phyloP scores from a whole-genome alignment of 805 yeast genomes.

The Myxozyma lipomycoides region DNA sequence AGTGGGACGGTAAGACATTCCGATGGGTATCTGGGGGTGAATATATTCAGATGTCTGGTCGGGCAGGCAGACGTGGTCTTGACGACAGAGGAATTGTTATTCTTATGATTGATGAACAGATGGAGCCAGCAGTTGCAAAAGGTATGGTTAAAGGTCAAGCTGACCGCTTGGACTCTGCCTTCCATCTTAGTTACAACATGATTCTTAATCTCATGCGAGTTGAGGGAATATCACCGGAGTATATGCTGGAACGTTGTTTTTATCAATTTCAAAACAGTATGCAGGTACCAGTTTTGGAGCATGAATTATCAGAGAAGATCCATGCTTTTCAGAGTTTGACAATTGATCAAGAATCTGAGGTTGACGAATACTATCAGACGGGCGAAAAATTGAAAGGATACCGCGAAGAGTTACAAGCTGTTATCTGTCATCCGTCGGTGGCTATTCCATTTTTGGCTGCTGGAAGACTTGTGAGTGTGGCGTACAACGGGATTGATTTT shows the following conservation, averaged over 20 bases:
- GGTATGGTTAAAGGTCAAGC: conserved; percentile 99
- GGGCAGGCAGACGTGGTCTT: conserved; percentile 99
- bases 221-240: conserved; percentile 97
- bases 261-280: conserved; percentile 92
- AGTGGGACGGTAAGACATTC: conserved; percentile 97
- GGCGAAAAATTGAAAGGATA: conserved; percentile 67
- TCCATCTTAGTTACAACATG: conserved; percentile 97
- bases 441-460: conserved; percentile 77
- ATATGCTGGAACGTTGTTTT: conserved; percentile 90
- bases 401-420: conserved; percentile 69
- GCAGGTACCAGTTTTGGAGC: conserved; percentile 81
- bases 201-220: conserved; percentile 92
- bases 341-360: conserved; percentile 68
- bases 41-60: conserved; percentile 98
- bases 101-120: conserved; percentile 98
- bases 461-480: conserved; percentile 64
- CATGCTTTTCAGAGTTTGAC: conserved; percentile 46
- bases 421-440: conserved; percentile 88
- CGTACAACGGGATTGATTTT: conserved; percentile 49
- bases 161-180: conserved; percentile 94
- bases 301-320: conserved; percentile 53
- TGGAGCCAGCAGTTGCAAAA: conserved; percentile 99
- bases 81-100: conserved; percentile 99
- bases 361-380: conserved; percentile 80
- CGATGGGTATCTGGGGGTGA: conserved; percentile 99